A percentile compares a stretch with the other conserved stretches of the same genome.
These are phyloP conservation scores for Cytospora piceae DNA, from an alignment of 2,329 filamentous ascomycete species.

Conservation along the genomic window DNA sequence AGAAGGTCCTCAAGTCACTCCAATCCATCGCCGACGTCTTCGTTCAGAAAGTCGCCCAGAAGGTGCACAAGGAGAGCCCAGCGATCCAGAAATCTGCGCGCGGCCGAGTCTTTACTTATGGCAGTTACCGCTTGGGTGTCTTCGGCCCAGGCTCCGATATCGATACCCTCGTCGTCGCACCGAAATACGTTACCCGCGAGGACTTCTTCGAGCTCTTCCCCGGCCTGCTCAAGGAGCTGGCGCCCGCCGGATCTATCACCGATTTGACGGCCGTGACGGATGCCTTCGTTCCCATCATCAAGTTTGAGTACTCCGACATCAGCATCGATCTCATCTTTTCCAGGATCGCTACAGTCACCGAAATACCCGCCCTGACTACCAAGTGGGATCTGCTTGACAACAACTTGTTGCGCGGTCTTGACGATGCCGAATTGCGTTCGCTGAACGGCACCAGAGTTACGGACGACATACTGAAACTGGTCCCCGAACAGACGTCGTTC, in stretches of 20 bases:
- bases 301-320: conserved; percentile 87
- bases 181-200: conserved; percentile 83
- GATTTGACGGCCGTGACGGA: conserved; percentile 86
- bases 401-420: conserved; percentile 79
- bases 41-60: conserved; percentile 76
- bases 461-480: conserved; percentile 85
- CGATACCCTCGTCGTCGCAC: conserved; percentile 90
- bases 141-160: conserved; percentile 97
- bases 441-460: conserved; percentile 95
- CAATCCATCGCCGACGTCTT: conserved; percentile 85
- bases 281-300: conserved; percentile 96
- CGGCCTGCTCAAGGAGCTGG: conserved; percentile 75
- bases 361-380: conserved; percentile 63
- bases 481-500: conserved; percentile 89
- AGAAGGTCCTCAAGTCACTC: conserved; percentile 74
- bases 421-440: conserved; percentile 84
- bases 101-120: conserved; percentile 93
- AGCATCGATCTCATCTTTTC: conserved; percentile 95
- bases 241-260: conserved; percentile 76
- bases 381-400: conserved; percentile 72
- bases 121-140: conserved; percentile 92
- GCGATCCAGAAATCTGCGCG: conserved; percentile 81
- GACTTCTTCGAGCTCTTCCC: conserved; percentile 94
- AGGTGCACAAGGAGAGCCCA: conserved; percentile 72
- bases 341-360: conserved; percentile 69